Base-by-base conservation (phyloP, 1,284 basidiomycete species). In the Puccinia triticina region DNA sequence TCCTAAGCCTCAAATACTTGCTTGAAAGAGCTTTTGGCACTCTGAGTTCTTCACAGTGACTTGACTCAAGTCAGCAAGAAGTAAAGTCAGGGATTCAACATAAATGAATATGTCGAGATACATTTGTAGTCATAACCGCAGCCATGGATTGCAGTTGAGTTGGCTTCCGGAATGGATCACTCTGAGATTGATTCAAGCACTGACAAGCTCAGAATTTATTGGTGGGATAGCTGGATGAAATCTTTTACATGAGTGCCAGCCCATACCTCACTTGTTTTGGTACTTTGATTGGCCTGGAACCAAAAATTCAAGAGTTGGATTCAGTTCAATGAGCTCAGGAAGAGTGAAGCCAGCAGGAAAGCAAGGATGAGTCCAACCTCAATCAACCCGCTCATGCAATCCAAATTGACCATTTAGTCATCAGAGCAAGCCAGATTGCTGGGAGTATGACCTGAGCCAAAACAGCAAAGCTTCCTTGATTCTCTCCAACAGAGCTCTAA, bases 141-240 rank as follows among this genome's bases (percentile, higher is more conserved):
- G 74, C 96, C 96, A 88, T 99, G 96, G 0, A 96, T 96, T 3
- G 95, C 95, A 64, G 97, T 99, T 14, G 95, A 93, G 86, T 99
- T 90, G 84, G 96, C 91, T 48, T 97, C 96, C n/a, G 91, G 96
- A 84, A 99, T 90, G 2, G 95, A 95, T 88, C 98, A 96, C 87
- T 98, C 95, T 57, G 94, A 96, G 86, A 99, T 98, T 59, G 95
- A 96, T 59, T 97, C 97, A 83, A 98, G 90, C 87, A 95, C 97
- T 86, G 91, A 91, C 90, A 99, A 92, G 66, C 95, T 95, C 32
- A 98, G 90, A 23, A 84, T 84, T 40, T 90, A 89, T 84, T 92
- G 89, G n/a, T 89, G 87, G 53, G 90, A 91, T 77, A 98, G 92
- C 3, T 84, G 83, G 29, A 85, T 84, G 26, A 88, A 84, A 73